These are phyloP conservation scores for Amesomyces nigricolor DNA, from an alignment of 2,329 filamentous ascomycete species.

Conservation along the genomic window DNA sequence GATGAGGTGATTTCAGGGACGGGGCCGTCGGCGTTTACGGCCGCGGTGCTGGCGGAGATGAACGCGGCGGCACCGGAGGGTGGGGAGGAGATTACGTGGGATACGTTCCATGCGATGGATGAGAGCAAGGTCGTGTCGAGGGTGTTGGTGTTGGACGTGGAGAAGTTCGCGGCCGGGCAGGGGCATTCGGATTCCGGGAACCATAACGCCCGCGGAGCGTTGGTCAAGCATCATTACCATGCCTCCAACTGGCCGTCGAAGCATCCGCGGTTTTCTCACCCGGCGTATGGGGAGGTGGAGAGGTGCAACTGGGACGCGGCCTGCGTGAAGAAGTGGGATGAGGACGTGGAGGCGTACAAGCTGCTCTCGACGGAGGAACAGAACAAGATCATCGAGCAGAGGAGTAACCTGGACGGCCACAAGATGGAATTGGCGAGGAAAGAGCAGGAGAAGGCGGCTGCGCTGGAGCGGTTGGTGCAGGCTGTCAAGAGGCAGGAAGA, in stretches of 20 bases:
- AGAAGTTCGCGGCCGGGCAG: conserved; percentile 67
- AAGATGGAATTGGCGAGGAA: conserved; percentile 26
- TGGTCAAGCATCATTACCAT: conserved; percentile 71
- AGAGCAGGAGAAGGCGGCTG: conserved; percentile 28
- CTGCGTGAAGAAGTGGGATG: conserved; percentile 62
- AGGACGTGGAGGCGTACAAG: conserved; percentile 56
- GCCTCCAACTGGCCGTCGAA: conserved; percentile 65
- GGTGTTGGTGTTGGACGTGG: conserved; percentile 62
- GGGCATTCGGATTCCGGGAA: conserved; percentile 69
- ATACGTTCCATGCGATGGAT: conserved; percentile 57
- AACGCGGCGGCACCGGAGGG: conserved; percentile 36
- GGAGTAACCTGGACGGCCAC: conserved; percentile 28
- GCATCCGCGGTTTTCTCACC: conserved; percentile 62
- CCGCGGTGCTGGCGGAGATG: conserved; percentile 60
- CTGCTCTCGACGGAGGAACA: conserved; percentile 55
- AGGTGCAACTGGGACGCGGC: conserved; percentile 63
- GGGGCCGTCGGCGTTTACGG: conserved; percentile 64
- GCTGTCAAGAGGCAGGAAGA: conserved; percentile 18
- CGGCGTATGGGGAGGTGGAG: conserved; percentile 65
- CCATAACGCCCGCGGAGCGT: conserved; percentile 58
- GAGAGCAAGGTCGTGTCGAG: conserved; percentile 61
- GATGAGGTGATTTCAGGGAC: conserved; percentile 68
- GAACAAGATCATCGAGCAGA: conserved; percentile 40
- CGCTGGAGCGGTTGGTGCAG: conserved; percentile 19
- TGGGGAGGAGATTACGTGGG: conserved; percentile 51